Evolutionary conservation across 345 rosid genomes (phyloP).

Genomic region (Euclidium syriacum): DNA sequence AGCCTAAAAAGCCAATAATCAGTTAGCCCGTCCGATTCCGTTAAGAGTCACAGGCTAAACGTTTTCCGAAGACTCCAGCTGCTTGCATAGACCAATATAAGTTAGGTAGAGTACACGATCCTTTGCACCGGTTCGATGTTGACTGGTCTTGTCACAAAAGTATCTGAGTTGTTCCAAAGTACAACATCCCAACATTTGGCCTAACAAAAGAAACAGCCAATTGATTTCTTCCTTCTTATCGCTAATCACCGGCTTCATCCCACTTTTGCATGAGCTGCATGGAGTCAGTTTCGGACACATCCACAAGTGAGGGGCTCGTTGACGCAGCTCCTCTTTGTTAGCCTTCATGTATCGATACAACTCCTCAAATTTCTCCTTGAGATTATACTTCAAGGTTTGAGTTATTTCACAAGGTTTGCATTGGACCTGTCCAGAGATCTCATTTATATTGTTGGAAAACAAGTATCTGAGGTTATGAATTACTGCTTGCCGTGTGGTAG

Average conservation of each 20-base stretch:
- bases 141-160: constrained; percentile 56
- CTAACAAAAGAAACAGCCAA: constrained; percentile 84
- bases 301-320: constrained; percentile 63
- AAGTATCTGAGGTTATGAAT: constrained; percentile 37
- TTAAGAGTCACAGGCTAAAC: too few relatives aligned
- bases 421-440: constrained; percentile 43
- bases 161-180: constrained; percentile 62
- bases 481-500: constrained; percentile 42
- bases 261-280: constrained; percentile 46
- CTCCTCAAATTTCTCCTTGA: constrained; percentile 46
- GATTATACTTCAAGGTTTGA: constrained; percentile 39
- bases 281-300: constrained; percentile 38
- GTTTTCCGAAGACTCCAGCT: constrained; percentile 49
- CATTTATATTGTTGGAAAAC: constrained; percentile 19
- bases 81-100: constrained; percentile 53
- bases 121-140: constrained; percentile 75
- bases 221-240: constrained; percentile 51
- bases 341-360: constrained; percentile 36
- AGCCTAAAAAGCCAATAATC: background rate
- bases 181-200: constrained; percentile 70
- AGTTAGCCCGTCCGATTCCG: too few relatives aligned
- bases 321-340: constrained; percentile 40
- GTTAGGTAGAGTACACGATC: constrained; percentile 60
- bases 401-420: constrained; percentile 56
- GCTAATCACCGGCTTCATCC: constrained; percentile 48